Percentiles rank a stretch among this genome's conserved stretches.
These are phyloP conservation scores for Thelephora aurantiotincta DNA, from an alignment of 768 basidiomycete species.

Conservation along the genomic window DNA sequence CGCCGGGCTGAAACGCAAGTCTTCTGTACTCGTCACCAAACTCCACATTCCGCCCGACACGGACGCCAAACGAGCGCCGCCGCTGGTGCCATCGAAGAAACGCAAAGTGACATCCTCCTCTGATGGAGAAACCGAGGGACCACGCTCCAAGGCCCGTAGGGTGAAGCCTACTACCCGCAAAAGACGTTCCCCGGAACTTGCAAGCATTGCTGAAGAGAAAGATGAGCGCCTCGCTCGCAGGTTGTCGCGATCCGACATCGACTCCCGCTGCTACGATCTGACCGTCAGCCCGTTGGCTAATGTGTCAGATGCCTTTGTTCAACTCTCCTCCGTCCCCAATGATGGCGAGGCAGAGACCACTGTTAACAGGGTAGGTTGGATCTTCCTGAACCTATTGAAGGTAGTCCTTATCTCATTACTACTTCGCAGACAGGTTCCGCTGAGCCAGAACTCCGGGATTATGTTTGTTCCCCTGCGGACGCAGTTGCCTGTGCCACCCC, in stretches of 20 bases:
- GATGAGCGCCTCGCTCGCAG: slow-evolving; percentile 27
- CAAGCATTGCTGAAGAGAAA: slow-evolving; percentile 43
- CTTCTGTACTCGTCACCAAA: slow-evolving; percentile 16
- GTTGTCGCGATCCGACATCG: slow-evolving; percentile 25
- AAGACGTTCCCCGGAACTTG: slow-evolving; percentile 42
- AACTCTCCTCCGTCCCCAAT: slow-evolving; percentile 9
- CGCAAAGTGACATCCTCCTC: slow-evolving; percentile 3
- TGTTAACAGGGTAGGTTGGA: slow-evolving; percentile 5
- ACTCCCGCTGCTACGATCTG: slow-evolving; percentile 68
- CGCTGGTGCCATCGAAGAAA: slow-evolving; percentile 8
- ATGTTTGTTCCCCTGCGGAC: not conserved
- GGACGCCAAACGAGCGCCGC: slow-evolving; percentile 4
- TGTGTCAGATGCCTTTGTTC: slow-evolving; percentile 54
- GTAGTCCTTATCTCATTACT: not conserved
- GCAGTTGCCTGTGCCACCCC: slow-evolving; percentile 4
- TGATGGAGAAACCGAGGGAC: not conserved
- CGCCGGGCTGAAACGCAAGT: slow-evolving; percentile 51
- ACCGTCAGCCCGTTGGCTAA: slow-evolving; percentile 71
- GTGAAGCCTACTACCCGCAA: slow-evolving; percentile 16
- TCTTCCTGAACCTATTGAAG: not conserved
- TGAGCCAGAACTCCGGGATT: not conserved
- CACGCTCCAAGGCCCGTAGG: slow-evolving; percentile 4
- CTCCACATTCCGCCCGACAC: slow-evolving; percentile 8
- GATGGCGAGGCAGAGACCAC: slow-evolving; percentile 3
- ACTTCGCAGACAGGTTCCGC: slow-evolving; percentile 1